These are phyloP conservation scores for Clathrus columnatus DNA, from an alignment of 768 basidiomycete genomes.

Conservation along the genomic window DNA sequence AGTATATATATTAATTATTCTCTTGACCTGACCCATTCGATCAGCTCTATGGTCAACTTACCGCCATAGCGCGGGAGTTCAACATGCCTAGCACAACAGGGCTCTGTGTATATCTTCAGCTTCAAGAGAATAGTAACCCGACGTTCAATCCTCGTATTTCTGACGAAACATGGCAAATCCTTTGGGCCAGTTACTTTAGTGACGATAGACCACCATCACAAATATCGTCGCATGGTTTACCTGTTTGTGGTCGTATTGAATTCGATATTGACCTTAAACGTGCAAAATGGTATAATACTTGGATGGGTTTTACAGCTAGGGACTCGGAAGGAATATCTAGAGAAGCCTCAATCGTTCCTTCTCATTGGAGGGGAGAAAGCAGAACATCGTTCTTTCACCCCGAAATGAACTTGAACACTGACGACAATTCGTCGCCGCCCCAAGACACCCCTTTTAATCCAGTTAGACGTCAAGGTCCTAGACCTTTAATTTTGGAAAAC, in stretches of 20 bases:
- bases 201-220: conserved; percentile 26
- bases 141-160: conserved; percentile 59
- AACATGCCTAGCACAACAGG: conserved; percentile 71
- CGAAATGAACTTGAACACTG: not conserved
- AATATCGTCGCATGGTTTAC: conserved; percentile 30
- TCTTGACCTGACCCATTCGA: conserved; percentile 8
- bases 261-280: conserved; percentile 75
- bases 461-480: conserved; percentile 43
- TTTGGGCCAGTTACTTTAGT: conserved; percentile 56
- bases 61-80: conserved; percentile 74
- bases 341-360: conserved; percentile 31
- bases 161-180: conserved; percentile 65
- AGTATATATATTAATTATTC: not conserved
- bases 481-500: conserved; percentile 59
- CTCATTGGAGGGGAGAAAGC: conserved; percentile 49
- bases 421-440: conserved; percentile 6
- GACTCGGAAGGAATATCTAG: conserved; percentile 31
- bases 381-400: conserved; percentile 36
- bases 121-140: conserved; percentile 44
- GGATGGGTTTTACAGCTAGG: conserved; percentile 43
- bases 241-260: conserved; percentile 73
- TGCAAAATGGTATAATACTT: conserved; percentile 73
- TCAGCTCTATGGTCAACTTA: conserved; percentile 72
- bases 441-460: not conserved
- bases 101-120: conserved; percentile 70